Percentiles rank a stretch among this genome's conserved stretches.
These are phyloP conservation scores for Suhomyces wounanorum DNA, from an alignment of 1,139 yeast species.

Conservation along the genomic window DNA sequence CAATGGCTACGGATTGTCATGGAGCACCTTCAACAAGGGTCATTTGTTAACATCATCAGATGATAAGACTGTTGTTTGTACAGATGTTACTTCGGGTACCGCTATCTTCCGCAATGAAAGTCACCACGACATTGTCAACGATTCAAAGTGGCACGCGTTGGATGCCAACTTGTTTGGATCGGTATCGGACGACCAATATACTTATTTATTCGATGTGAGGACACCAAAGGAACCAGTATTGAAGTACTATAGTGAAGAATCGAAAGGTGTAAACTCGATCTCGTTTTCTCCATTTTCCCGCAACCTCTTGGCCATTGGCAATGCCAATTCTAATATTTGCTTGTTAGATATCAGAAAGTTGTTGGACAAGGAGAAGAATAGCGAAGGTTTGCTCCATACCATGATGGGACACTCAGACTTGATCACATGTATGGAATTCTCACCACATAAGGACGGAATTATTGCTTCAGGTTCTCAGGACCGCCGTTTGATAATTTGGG, in stretches of 20 bases:
- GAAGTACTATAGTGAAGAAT: slow-evolving; percentile 32
- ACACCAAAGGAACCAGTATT: slow-evolving; percentile 26
- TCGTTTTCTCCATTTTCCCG: slow-evolving; percentile 64
- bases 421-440: slow-evolving; percentile 69
- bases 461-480: slow-evolving; percentile 75
- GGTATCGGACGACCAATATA: slow-evolving; percentile 65
- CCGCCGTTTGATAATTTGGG: slow-evolving; percentile 75
- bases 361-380: slow-evolving; percentile 22
- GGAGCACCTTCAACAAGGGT: slow-evolving; percentile 54
- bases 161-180: slow-evolving; percentile 58
- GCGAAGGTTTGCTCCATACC: slow-evolving; percentile 51
- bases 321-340: slow-evolving; percentile 65
- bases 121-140: slow-evolving; percentile 67
- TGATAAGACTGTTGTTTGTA: slow-evolving; percentile 59
- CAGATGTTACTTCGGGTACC: slow-evolving; percentile 43
- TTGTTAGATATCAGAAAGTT: slow-evolving; percentile 61
- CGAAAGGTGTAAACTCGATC: slow-evolving; percentile 58
- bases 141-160: slow-evolving; percentile 67
- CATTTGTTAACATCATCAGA: slow-evolving; percentile 62
- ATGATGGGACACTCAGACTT: slow-evolving; percentile 79
- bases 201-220: slow-evolving; percentile 48
- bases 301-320: slow-evolving; percentile 66
- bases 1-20: slow-evolving; percentile 74
- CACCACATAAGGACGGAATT: slow-evolving; percentile 69
- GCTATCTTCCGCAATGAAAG: slow-evolving; percentile 29